Evolutionary conservation across 2,329 filamentous ascomycete genomes (phyloP), one percentile per base, ranked within the genome.

Genomic region (Fusarium sp.): DNA sequence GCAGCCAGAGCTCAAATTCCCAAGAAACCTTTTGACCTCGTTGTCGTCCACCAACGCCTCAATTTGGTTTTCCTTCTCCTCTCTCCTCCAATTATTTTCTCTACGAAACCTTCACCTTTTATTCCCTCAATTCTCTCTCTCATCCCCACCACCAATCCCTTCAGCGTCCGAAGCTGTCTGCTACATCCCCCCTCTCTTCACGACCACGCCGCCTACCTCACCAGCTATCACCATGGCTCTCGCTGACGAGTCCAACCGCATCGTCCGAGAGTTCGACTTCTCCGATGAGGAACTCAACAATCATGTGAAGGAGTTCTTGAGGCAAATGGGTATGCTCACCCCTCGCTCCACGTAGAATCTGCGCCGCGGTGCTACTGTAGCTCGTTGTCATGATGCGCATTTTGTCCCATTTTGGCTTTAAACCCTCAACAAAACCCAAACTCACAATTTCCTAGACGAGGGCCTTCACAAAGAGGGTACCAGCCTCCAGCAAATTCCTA

Each of bases 401-500:
- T 42, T 44, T 45, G 47, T 45, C 51, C 32, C 30, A 55, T 30
- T 55, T 47, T 59, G 66, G 54, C 64, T 54, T 66, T 64, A 47
- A 44, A 54, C 47, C 57, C 63, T 47, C 55, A 51, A 66, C 57
- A 52, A 62, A 48, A 59, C 51, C 42, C 62, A 66, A 66, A 70
- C 61, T 74, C 59, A 56, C 64, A 36, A n/a, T 54, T 59, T 50
- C 60, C 39, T 77, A 95, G 93, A 93, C 74, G 93, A 97, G 86
- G 96, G 96, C 34, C 85, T 98, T 75, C 85, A 90, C 68, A 91
- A 92, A 78, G 91, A 95, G 77, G 92, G 92, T 71, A 92, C 94
- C 38, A 95, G 92, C 77, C 85, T 99, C 86, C 96, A 93, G 85
- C 96, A 98, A 85, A 98, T 99, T 79, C 96, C 96, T 13, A 98